These are phyloP conservation scores for Botrytis aclada DNA, from an alignment of 2,329 filamentous ascomycete species.

Conservation along the genomic window DNA sequence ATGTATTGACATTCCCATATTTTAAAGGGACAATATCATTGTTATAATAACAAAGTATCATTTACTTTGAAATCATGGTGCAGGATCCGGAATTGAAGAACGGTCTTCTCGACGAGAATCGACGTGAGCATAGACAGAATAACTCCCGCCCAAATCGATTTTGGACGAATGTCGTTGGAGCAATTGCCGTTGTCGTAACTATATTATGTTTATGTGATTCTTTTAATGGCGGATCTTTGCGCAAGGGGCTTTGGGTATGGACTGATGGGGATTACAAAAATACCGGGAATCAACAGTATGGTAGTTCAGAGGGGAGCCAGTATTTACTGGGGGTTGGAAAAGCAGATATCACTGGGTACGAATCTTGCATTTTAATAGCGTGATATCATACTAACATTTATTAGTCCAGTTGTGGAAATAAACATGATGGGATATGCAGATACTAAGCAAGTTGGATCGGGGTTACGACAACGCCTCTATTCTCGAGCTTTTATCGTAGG, in stretches of 20 bases:
- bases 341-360: slow-evolving; percentile 68
- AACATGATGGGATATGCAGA: slow-evolving; percentile 92
- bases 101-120: slow-evolving; percentile 1
- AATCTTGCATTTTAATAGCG: not conserved
- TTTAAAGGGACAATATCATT: not conserved
- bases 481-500: slow-evolving; percentile 87
- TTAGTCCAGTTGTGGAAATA: slow-evolving; percentile 79
- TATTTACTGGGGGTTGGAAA: slow-evolving; percentile 69
- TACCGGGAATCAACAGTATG: slow-evolving; percentile 14
- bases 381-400: slow-evolving; percentile 22
- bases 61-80: slow-evolving; percentile 6
- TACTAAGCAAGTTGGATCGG: slow-evolving; percentile 75
- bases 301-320: slow-evolving; percentile 31
- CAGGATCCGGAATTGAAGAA: slow-evolving; percentile 9
- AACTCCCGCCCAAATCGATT: not conserved
- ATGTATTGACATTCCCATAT: not conserved
- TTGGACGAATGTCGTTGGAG: not conserved
- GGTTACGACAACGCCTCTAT: slow-evolving; percentile 82
- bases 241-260: slow-evolving; percentile 19
- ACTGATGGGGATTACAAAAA: not conserved
- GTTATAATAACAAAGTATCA: not conserved
- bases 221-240: not conserved
- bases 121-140: slow-evolving; percentile 7
- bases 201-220: not conserved
- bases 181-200: not conserved